Base-by-base conservation (phyloP, 179 eudicot species). In the Silene noctiflora region DNA sequence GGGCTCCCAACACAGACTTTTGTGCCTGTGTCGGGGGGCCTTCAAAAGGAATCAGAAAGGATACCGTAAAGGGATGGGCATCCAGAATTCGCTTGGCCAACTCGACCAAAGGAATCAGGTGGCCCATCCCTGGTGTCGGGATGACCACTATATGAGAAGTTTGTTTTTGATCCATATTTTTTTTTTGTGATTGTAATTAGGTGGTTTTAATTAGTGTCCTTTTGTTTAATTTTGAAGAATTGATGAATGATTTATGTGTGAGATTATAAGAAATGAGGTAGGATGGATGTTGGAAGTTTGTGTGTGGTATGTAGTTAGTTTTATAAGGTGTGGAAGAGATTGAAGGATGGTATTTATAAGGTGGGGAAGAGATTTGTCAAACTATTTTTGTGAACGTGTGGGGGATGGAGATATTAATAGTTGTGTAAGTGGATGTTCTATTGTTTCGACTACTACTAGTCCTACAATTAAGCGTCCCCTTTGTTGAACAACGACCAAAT, bases 91-190 rank as follows among this genome's bases (percentile, higher is more conserved):
- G 82, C 70, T 82, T 87, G 72, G 95, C 89, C 53, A 91, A 81
- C 63, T 88, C 81, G 0, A 78, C 76, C 1, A 89, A 74, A 33
- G 97, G 97, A 73, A 91, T 88, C 63, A 92, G 86, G 84, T 92
- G 97, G 66, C 97, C 97, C 94, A 92, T 92, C 3, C 96, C 97
- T 2, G 96, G 97, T 6, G 84, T 80, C 0, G 96, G 92, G 6
- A 91, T 51, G 20, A 91, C 39, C 31, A 84, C 88, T 58, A 88
- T 64, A 64, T 89, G 97, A 20, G 90, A 78, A 4, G 83, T 42
- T 70, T 69, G 22, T 3, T 69, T 67, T 73, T 68, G 75, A 17
- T 20, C 29, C 72, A 68, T 68, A 7, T 0, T 20, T 7, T n/a
- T 0, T 22, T 24, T 62, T 2, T 66, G 24, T 10, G 42, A 5